Evolutionary conservation across 2,329 filamentous ascomycete species (phyloP).

Genomic region (Ophiocordyceps camponoti-leonardi): DNA sequence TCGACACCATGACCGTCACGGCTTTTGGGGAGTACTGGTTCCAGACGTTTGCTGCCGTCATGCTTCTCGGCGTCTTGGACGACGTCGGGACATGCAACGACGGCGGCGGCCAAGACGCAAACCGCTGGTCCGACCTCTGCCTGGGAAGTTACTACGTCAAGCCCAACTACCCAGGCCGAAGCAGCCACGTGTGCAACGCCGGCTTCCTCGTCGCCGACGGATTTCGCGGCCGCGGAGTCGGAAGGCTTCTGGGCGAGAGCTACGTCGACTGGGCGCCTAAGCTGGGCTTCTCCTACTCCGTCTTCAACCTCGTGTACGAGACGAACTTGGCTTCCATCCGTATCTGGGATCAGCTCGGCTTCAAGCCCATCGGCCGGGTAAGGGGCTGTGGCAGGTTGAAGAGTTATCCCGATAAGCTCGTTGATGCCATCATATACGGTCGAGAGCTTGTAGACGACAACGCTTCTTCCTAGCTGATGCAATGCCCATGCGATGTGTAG

Average conservation of each 20-base stretch:
- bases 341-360: constrained; percentile 82
- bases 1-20: constrained; percentile 53
- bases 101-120: constrained; percentile 18
- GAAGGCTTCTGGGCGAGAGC: constrained; percentile 57
- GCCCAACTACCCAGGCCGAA: constrained; percentile 80
- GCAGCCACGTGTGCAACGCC: constrained; percentile 80
- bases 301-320: constrained; percentile 91
- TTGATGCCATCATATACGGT: constrained; percentile 67
- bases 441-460: constrained; percentile 29
- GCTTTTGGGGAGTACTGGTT: constrained; percentile 79
- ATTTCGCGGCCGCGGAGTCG: constrained; percentile 55
- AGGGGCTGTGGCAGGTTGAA: constrained; percentile 53
- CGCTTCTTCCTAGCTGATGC: constrained; percentile 20
- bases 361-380: constrained; percentile 79
- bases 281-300: constrained; percentile 77
- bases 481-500: too few relatives aligned
- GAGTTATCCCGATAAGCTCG: constrained; percentile 48
- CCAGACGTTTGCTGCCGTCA: constrained; percentile 73
- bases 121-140: constrained; percentile 63
- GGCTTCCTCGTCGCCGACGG: constrained; percentile 61
- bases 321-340: constrained; percentile 78
- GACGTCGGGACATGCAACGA: constrained; percentile 24
- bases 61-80: constrained; percentile 67
- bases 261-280: constrained; percentile 64
- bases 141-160: constrained; percentile 88